Conservation (phyloP, 1,139 yeast species). For the Nakaseomyces kungkrabaensis region DNA sequence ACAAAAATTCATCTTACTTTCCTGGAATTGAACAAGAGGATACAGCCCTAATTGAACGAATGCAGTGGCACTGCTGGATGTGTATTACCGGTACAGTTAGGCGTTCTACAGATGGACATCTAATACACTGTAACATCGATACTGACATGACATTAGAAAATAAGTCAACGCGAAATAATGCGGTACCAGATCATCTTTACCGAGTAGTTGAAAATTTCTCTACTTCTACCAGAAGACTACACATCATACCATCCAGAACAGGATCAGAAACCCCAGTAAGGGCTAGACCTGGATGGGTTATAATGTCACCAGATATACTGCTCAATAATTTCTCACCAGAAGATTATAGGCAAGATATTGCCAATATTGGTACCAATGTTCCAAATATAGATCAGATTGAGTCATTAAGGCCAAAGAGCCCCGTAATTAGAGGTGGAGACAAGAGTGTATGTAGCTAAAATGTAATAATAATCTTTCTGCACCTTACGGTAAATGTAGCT, state of each 20-base stretch:
- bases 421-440: constrained; percentile 32
- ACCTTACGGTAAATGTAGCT: no score
- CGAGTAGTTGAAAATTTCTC: constrained; percentile 84
- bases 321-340: constrained; percentile 56
- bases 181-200: constrained; percentile 72
- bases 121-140: constrained; percentile 86
- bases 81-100: constrained; percentile 91
- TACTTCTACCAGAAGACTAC: constrained; percentile 70
- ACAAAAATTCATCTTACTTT: constrained; percentile 49
- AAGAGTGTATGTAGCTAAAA: neutral
- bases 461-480: no score
- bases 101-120: constrained; percentile 69
- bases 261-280: constrained; percentile 57
- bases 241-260: constrained; percentile 65
- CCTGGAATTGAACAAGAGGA: constrained; percentile 39
- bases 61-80: constrained; percentile 97
- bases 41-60: constrained; percentile 36
- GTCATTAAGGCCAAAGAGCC: constrained; percentile 73
- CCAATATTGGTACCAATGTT: constrained; percentile 39
- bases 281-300: constrained; percentile 83
- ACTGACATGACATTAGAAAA: constrained; percentile 71
- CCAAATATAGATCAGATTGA: constrained; percentile 70
- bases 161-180: constrained; percentile 26
- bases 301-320: constrained; percentile 74
- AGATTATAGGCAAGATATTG: constrained; percentile 36